Evolutionary conservation across 768 basidiomycete species (phyloP), one percentile per base, ranked within the genome.

Genomic region (Macrolepiota albuminosa): DNA sequence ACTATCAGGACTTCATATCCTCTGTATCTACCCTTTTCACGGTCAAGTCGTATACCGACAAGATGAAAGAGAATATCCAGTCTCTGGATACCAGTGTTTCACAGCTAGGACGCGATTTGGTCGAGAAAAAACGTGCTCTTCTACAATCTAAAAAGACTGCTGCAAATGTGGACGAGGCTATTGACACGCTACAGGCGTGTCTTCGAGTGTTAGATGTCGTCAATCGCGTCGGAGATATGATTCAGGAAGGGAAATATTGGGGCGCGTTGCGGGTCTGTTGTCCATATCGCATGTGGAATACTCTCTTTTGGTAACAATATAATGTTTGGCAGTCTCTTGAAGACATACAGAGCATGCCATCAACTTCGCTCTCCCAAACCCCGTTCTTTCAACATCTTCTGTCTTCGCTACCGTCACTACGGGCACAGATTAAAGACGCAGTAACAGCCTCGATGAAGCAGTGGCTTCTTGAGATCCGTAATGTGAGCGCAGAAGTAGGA

Each of bases 1-100:
- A 98, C 72, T 98, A 98, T 68, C 93, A 95, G 74, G 96, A 98
- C 74, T 99, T 99, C 67, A 95, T 98, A 37, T 88, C 89, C 33
- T 97, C 95, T 21, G 95, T 98, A 16, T 93, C 94, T n/a, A 98
- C 95, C 3, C 80, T 99, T 62, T 89, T 98, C 73, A 89, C 89
- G 50, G 93, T 99, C 71, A 89, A 98, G 72, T 93, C 95, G 21
- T 98, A 97, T 69, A 98, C 97, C 40, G 92, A 89, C 65, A 93
- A 89, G 73, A 86, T 99, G 67, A 88, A 92, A 68, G 88, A 96
- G 68, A 91, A 88, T 68, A 97, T 98, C 62, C 83, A 85, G n/a
- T 83, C 89, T 51, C 78, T 98, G 51, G 96, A 99, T 73, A 78
- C 84, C 31, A 92, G 87, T 64, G 93, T 98, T 53, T 87, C 91